Percentiles rank a stretch among this genome's conserved stretches.
phyloP scores from a whole-genome alignment of 2,329 filamentous ascomycete species.

The Aschersonia sp. region DNA sequence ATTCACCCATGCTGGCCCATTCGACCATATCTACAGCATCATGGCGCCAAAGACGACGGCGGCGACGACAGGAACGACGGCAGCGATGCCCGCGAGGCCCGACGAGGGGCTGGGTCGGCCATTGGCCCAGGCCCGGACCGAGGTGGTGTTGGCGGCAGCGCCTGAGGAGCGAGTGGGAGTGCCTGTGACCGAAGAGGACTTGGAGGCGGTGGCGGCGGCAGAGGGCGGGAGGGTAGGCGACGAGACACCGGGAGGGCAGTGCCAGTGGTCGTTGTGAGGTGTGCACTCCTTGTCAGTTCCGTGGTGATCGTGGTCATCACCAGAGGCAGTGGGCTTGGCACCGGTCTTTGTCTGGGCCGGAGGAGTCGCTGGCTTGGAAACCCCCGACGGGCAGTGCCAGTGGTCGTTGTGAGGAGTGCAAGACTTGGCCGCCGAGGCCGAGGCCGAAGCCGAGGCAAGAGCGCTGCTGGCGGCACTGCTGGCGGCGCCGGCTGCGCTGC shows the following conservation, averaged over 20 bases:
- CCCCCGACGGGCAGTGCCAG: too few relatives aligned
- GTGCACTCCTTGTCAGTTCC: conserved; percentile 4
- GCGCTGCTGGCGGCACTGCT: too few relatives aligned
- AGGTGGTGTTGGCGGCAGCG: not conserved
- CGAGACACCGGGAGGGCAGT: conserved; percentile 8
- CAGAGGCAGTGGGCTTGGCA: conserved; percentile 1
- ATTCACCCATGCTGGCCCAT: too few relatives aligned
- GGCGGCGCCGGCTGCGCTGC: too few relatives aligned
- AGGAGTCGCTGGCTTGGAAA: not conserved
- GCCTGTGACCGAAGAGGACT: not conserved
- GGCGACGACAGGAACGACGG: conserved; percentile 3
- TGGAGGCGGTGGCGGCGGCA: not conserved
- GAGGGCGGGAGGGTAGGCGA: conserved; percentile 1
- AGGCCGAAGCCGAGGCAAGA: too few relatives aligned
- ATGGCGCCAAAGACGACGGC: conserved; percentile 5
- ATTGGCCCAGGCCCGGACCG: not conserved
- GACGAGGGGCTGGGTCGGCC: conserved; percentile 1
- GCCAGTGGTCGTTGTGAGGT: conserved; percentile 4
- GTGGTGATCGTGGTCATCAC: conserved; percentile 1
- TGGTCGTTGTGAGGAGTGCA: conserved; percentile 3
- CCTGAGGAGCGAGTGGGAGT: not conserved
- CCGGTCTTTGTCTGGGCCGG: conserved; percentile 2
- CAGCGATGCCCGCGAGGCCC: not conserved
- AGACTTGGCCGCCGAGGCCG: too few relatives aligned
- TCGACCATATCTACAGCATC: conserved; percentile 2